Evolutionary conservation across 1,139 yeast genomes (phyloP), one percentile per base, ranked within the genome.

Genomic region (Suhomyces maxii): DNA sequence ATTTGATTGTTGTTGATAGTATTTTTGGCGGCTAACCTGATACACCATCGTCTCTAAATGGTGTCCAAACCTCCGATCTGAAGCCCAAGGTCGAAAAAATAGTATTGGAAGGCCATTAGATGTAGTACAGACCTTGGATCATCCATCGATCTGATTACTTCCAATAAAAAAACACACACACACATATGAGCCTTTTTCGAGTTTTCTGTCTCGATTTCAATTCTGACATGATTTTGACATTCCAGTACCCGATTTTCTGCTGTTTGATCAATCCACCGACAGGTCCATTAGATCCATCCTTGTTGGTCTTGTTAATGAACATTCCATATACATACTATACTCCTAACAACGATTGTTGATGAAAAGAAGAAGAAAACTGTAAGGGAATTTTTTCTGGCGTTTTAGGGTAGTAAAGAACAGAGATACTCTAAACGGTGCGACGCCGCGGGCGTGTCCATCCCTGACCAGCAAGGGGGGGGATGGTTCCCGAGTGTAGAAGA

Each of bases 341-440:
- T 46, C 46, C 49, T 42, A 37, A 34, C 42, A 39, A 46, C 41
- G 32, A 44, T 39, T 37, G 46, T 41, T 42, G 46, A 46, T 39
- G 34, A 42, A 46, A 46, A 46, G 49, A 42, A 40, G 39, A 45
- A 28, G 40, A 35, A 33, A 42, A 44, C 37, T 18, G 6, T 18
- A 41, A 45, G 49, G 26, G 40, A 38, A 28, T 46, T 46, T 46
- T 46, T 39, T 46, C 40, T 41, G 45, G 46, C 39, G 39, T 43
- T 42, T 31, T 41, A 30, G 36, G 39, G 46, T 40, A 42, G 42
- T 11, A 36, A 13, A 38, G 11, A 23, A 26, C 37, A 11, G 38
- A 37, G 45, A 38, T 38, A 36, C 30, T 36, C 30, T 36, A 42
- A 28, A 32, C 35, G 33, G 42, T 43, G 42, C 42, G 42, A 43